phyloP scores from a whole-genome alignment of 352 stramenopile species.

The Pythium brachiatum region DNA sequence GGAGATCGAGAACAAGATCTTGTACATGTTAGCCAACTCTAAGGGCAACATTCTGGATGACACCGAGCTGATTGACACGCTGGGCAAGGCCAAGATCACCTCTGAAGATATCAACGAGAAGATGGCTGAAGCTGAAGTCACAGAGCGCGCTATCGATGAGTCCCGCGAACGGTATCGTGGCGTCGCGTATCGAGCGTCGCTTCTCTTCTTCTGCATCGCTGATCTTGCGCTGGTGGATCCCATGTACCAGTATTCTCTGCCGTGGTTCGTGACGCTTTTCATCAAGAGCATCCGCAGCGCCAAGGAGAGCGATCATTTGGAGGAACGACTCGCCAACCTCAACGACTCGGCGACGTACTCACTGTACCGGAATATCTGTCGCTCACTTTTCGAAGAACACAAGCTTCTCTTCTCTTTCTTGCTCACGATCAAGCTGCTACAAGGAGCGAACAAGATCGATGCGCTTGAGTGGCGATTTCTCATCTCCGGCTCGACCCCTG shows the following conservation, averaged over 20 bases:
- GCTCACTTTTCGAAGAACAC: slow-evolving; percentile 93
- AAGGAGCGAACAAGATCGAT: slow-evolving; percentile 79
- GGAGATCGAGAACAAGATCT: slow-evolving; percentile 93
- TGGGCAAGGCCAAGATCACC: slow-evolving; percentile 90
- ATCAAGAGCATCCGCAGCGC: slow-evolving; percentile 85
- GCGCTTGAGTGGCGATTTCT: slow-evolving; percentile 92
- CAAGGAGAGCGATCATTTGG: slow-evolving; percentile 81
- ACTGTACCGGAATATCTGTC: slow-evolving; percentile 93
- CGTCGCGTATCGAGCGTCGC: slow-evolving; percentile 86
- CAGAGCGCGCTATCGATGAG: slow-evolving; percentile 90
- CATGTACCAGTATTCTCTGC: slow-evolving; percentile 94
- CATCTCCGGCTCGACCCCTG: slow-evolving; percentile 82
- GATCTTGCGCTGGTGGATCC: slow-evolving; percentile 90
- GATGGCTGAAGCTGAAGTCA: slow-evolving; percentile 90
- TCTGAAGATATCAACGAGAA: slow-evolving; percentile 93
- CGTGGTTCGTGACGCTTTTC: slow-evolving; percentile 93
- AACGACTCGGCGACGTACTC: slow-evolving; percentile 93
- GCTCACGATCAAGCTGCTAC: slow-evolving; percentile 84
- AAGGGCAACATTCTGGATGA: slow-evolving; percentile 93
- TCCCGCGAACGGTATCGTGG: slow-evolving; percentile 87
- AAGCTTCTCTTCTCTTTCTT: slow-evolving; percentile 94
- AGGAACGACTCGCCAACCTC: slow-evolving; percentile 79
- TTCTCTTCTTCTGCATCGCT: slow-evolving; percentile 93
- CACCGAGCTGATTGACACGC: slow-evolving; percentile 90
- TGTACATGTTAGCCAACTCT: slow-evolving; percentile 92